Percentiles rank a stretch among this genome's conserved stretches.
These are phyloP conservation scores for Colletotrichum magnum DNA, from an alignment of 2,329 filamentous ascomycete genomes.

Conservation along the genomic window DNA sequence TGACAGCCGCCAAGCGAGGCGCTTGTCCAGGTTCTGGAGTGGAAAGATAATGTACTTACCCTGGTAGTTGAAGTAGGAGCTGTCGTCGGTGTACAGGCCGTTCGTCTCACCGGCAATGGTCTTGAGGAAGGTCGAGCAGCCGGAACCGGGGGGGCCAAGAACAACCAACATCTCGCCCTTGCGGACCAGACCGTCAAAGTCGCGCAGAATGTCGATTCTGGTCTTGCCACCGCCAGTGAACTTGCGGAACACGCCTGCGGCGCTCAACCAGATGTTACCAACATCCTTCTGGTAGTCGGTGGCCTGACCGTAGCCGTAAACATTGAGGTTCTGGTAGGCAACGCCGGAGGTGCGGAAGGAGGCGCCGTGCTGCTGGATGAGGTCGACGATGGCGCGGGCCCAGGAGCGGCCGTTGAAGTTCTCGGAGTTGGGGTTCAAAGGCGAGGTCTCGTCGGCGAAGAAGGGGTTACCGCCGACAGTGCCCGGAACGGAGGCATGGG, in stretches of 20 bases:
- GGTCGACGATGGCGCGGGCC: conserved; percentile 71
- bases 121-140: conserved; percentile 89
- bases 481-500: conserved; percentile 58
- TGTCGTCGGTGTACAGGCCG: conserved; percentile 80
- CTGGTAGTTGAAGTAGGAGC: conserved; percentile 86
- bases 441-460: conserved; percentile 63
- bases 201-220: conserved; percentile 77
- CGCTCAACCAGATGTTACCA: conserved; percentile 71
- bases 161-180: conserved; percentile 84
- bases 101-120: conserved; percentile 87
- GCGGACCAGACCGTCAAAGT: conserved; percentile 77
- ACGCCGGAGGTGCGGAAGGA: conserved; percentile 74
- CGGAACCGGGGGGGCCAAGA: conserved; percentile 78
- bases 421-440: conserved; percentile 65
- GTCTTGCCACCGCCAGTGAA: conserved; percentile 67
- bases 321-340: conserved; percentile 76
- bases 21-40: no score
- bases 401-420: conserved; percentile 70
- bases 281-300: conserved; percentile 82
- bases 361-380: conserved; percentile 66
- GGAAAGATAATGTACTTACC: conserved; percentile 57
- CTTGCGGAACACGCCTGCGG: conserved; percentile 58
- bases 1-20: neutral
- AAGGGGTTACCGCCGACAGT: conserved; percentile 64
- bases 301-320: conserved; percentile 76